These are phyloP conservation scores for Leersia perrieri DNA, from an alignment of 176 grass and related monocot genomes.

Conservation along the genomic window DNA sequence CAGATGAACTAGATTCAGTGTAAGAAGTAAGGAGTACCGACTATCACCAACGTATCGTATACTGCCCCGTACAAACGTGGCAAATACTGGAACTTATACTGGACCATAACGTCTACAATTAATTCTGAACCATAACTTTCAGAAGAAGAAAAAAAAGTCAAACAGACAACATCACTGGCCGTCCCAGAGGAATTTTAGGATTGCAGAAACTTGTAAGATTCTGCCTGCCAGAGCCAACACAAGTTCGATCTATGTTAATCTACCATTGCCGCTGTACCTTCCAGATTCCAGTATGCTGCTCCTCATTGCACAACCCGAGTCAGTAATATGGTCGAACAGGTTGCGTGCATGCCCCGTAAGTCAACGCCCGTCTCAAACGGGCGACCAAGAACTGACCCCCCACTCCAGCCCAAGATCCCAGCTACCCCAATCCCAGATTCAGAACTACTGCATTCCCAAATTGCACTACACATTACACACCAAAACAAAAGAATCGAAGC, in stretches of 20 bases:
- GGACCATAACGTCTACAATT: neutral
- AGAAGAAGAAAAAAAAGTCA: neutral
- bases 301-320: neutral
- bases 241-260: neutral
- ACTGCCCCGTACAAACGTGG: neutral
- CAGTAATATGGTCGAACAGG: slow-evolving; percentile 23
- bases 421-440: neutral
- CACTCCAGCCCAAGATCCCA: neutral
- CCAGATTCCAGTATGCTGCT: neutral
- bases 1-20: neutral
- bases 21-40: neutral
- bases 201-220: neutral
- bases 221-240: neutral
- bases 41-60: too few species aligned
- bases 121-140: neutral
- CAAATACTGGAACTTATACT: neutral
- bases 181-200: neutral
- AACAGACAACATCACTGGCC: neutral
- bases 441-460: neutral
- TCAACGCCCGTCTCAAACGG: neutral
- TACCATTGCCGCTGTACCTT: neutral
- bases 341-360: neutral
- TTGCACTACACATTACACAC: neutral
- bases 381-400: neutral
- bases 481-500: slow-evolving; percentile 14